Evolutionary conservation across 768 basidiomycete genomes (phyloP), one percentile per base, ranked within the genome.

Genomic region (Jaapia argillacea): DNA sequence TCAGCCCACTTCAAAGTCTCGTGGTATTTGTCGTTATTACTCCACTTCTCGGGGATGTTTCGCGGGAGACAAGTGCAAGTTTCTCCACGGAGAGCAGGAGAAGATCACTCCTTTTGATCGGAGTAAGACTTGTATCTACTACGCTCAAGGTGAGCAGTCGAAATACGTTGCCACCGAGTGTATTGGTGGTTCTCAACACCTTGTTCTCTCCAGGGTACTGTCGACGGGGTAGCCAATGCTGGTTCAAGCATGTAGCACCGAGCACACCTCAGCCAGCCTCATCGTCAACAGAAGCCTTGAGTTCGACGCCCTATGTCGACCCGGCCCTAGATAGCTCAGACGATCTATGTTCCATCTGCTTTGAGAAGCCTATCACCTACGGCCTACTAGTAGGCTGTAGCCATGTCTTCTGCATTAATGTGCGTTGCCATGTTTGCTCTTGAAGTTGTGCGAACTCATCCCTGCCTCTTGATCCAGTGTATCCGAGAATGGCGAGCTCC

Each of bases 401-500:
- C 48, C 87, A 90, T 58, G 64, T 85, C 39, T 89, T 87, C 58
- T 90, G 87, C 56, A 66, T 83, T 27, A 58, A 72, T 46, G 85
- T 86, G 55, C 45, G 70, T 60, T n/a, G n/a, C n/a, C n/a, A 16
- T 37, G 24, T 18, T 36, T 3, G 12, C 25, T 38, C 41, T 39
- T 36, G 7, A 33, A 38, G 24, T 3, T 20, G 6, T 18, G 13
- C 27, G n/a, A n/a, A 23, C 12, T 26, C 20, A 35, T 25, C n/a
- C 25, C 22, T 5, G 5, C 22, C 36, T 27, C 27, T 26, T 25
- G 47, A 4, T 21, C 20, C 51, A 87, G 81, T 90, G 87, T 55
- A 84, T 90, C 46, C 78, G 77, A 36, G 74, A 75, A 52, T 90
- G 87, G 87, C 76, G 87, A 22, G 75, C 75, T 48, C 71, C 71